Evolutionary conservation across 441 rosid genomes (phyloP).

Genomic region (Gossypium davidsonii): DNA sequence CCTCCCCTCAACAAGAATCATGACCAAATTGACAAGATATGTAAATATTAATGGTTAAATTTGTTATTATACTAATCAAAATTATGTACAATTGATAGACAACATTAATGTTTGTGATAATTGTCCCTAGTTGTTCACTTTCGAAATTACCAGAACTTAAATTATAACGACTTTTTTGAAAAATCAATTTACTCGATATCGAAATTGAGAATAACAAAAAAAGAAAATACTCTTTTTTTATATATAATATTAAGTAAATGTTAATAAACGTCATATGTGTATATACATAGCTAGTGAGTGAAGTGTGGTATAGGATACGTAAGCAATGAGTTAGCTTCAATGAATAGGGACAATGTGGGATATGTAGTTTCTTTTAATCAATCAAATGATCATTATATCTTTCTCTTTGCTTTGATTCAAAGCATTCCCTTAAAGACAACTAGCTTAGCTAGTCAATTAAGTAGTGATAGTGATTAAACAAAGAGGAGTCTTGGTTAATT

Average conservation of each 20-base stretch:
- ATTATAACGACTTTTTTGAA: no score
- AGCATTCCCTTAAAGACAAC: constrained; percentile 16
- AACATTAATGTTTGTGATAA: no score
- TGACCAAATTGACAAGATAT: no score
- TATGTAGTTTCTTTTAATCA: constrained; percentile 19
- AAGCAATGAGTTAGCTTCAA: constrained; percentile 8
- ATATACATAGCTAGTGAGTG: background rate
- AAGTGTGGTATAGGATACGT: background rate
- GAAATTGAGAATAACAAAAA: background rate
- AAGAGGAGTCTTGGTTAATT: background rate
- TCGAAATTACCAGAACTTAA: no score
- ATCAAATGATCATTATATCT: background rate
- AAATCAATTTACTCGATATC: background rate
- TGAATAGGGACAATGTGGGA: constrained; percentile 6
- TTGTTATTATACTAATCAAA: no score
- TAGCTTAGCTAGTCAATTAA: constrained; percentile 13
- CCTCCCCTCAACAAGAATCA: no score
- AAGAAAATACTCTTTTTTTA: no score
- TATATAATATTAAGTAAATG: background rate
- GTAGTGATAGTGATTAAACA: constrained; percentile 23
- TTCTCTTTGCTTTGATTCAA: constrained; percentile 26
- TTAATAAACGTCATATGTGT: no score
- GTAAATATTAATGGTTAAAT: no score
- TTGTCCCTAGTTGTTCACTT: no score
- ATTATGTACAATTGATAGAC: no score